Conservation (phyloP, 2,329 filamentous ascomycete species). For the Pseudogymnoascus pannorum region DNA sequence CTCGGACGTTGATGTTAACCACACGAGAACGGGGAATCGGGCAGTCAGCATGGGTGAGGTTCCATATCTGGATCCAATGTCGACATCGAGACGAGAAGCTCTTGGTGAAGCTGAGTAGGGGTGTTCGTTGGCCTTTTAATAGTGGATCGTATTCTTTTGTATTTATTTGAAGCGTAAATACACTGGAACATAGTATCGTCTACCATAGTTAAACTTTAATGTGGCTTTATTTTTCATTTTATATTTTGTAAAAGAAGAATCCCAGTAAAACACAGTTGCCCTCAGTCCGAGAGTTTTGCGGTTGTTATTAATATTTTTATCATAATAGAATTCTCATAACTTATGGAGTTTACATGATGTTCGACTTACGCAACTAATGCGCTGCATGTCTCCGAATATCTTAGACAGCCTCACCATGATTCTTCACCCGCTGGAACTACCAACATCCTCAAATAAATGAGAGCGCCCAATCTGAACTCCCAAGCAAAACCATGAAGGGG, state of each 20-base stretch:
- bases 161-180: neutral
- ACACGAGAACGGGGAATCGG: slow-evolving; percentile 26
- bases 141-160: neutral
- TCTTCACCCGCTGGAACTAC: neutral
- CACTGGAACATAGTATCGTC: neutral
- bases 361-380: neutral
- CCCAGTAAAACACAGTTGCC: neutral
- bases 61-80: slow-evolving; percentile 30
- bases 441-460: neutral
- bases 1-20: slow-evolving; percentile 28
- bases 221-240: neutral
- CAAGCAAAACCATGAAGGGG: neutral
- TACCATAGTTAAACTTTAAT: neutral
- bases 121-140: neutral
- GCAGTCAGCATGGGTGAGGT: slow-evolving; percentile 30
- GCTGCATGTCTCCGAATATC: neutral
- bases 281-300: neutral
- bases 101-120: slow-evolving; percentile 7
- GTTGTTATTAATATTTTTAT: neutral
- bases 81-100: slow-evolving; percentile 15
- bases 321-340: neutral
- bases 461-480: neutral
- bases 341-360: neutral
- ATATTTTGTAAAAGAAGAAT: neutral
- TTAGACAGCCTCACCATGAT: too few relatives aligned